Evolutionary conservation across 1,139 yeast genomes (phyloP), one percentile per base, ranked within the genome.

Genomic region (Protomyces inundatus): DNA sequence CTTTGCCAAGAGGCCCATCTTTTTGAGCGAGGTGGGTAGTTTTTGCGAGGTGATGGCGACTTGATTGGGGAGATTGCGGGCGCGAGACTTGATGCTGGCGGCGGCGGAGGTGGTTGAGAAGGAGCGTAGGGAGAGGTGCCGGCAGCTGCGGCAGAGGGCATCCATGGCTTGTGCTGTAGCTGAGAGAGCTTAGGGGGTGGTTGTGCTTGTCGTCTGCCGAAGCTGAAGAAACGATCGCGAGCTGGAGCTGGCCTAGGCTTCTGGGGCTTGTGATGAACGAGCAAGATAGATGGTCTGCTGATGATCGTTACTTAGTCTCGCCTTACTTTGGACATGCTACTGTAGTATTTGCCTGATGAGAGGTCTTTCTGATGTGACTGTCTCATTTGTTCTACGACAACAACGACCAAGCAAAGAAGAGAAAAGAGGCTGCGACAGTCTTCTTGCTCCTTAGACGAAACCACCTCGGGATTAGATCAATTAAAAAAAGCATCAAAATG

Each of bases 401-500:
- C 58, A 45, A 46, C 48, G 23, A 64, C 42, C 54, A 54, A 55
- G 45, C 58, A 23, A 23, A 23, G 23, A 23, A 23, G 2, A 2
- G 23, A 23, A 23, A 23, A 23, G 23, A 23, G 2, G 23, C 23
- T 23, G 23, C 52, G 39, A 6, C 51, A 50, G 40, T 5, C 39
- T 30, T 46, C 54, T 39, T 14, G 45, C 36, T 33, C 12, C 30
- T 7, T 12, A 30, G 9, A 42, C 30, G 62, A 55, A 53, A 51
- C 58, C 54, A 69, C 70, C 23, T 23, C 6, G 37, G 37, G 55
- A 32, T 48, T 54, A 48, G 61, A 40, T 75, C 68, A 72, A 70
- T 66, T 55, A 64, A 66, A 65, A 64, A 64, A 73, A 81, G 75
- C 32, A 42, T 23, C 78, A 70, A 69, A 68, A 58, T 58, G 62